A percentile compares a stretch with the other conserved stretches of the same genome.
These are phyloP conservation scores for Claviceps sp. DNA, from an alignment of 2,329 filamentous ascomycete species.

Conservation along the genomic window DNA sequence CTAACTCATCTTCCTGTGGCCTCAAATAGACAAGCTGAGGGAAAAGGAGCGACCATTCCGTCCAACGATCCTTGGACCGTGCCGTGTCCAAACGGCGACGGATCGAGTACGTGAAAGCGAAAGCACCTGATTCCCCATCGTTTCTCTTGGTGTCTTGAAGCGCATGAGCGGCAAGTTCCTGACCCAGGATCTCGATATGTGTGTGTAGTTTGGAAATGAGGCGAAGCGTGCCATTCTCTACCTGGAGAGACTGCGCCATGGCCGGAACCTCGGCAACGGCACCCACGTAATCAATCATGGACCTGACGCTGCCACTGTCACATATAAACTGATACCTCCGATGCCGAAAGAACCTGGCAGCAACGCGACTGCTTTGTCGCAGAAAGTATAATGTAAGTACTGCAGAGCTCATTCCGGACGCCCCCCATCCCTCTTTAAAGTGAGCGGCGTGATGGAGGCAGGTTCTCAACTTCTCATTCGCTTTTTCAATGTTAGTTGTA, in stretches of 20 bases:
- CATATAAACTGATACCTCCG: constrained; percentile 18
- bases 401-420: too few relatives aligned
- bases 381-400: constrained; percentile 36
- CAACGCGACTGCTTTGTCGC: constrained; percentile 45
- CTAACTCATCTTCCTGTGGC: constrained; percentile 4
- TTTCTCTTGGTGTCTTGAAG: neutral
- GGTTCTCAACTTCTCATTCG: constrained; percentile 3
- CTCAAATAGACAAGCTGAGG: constrained; percentile 6
- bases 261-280: neutral
- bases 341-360: constrained; percentile 29
- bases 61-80: constrained; percentile 21
- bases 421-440: too few relatives aligned
- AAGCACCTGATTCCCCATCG: too few relatives aligned
- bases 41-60: constrained; percentile 8
- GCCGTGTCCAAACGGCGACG: constrained; percentile 22
- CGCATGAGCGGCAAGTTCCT: neutral
- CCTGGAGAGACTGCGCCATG: constrained; percentile 17
- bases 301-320: constrained; percentile 13
- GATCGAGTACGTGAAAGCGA: constrained; percentile 19
- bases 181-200: neutral
- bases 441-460: neutral
- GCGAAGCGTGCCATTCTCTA: constrained; percentile 20
- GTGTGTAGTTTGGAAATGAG: constrained; percentile 22
- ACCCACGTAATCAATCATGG: constrained; percentile 5
- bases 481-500: constrained; percentile 34